These are phyloP conservation scores for Fistulina hepatica DNA, from an alignment of 1,284 basidiomycete genomes.

Conservation along the genomic window DNA sequence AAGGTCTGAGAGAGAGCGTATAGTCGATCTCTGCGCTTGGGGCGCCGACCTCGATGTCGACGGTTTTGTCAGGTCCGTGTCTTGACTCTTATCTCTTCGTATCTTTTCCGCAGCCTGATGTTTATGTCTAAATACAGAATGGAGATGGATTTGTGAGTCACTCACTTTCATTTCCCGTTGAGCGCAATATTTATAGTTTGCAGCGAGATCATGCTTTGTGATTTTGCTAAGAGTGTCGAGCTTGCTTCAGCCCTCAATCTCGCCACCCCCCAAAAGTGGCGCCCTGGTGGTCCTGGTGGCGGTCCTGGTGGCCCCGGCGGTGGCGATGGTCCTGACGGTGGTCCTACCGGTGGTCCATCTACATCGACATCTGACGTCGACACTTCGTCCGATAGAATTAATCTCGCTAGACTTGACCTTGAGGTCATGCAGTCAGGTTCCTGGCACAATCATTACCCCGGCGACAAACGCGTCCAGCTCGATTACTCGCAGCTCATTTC, in stretches of 20 bases:
- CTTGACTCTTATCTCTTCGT: not conserved
- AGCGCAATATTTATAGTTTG: not conserved
- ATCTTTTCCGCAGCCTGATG: not conserved
- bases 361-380: not conserved
- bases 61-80: slow-evolving; percentile 28
- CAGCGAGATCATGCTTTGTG: slow-evolving; percentile 44
- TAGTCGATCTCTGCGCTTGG: slow-evolving; percentile 27
- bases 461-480: slow-evolving; percentile 32
- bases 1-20: slow-evolving; percentile 20
- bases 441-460: slow-evolving; percentile 33
- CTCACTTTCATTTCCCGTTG: not conserved
- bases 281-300: slow-evolving; percentile 1
- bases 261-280: too few species aligned
- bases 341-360: not conserved
- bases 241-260: slow-evolving; percentile 25
- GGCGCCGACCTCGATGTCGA: slow-evolving; percentile 26
- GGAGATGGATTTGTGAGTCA: slow-evolving; percentile 39
- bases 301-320: slow-evolving; percentile 2
- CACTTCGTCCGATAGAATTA: slow-evolving; percentile 15
- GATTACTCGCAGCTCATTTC: slow-evolving; percentile 31
- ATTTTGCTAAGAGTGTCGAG: slow-evolving; percentile 32
- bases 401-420: slow-evolving; percentile 18
- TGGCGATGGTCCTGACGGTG: not conserved
- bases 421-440: slow-evolving; percentile 26
- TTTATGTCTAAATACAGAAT: slow-evolving; percentile 24